Base-by-base conservation (phyloP, 176 grass and related monocot species). In the Zea luxurians region DNA sequence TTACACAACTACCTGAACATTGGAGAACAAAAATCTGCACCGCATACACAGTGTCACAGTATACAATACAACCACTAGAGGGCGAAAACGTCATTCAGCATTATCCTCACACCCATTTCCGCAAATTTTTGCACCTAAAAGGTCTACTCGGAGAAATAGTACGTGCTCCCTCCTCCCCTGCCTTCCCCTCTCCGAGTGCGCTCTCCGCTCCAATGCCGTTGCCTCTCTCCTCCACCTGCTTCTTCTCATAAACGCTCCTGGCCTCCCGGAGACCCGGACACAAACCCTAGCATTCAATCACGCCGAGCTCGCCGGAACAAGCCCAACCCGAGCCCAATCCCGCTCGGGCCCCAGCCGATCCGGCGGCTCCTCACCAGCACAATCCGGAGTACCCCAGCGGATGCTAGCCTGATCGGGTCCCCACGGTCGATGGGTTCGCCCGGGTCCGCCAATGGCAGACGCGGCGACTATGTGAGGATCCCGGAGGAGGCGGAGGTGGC, bases 391-490 rank as follows among this genome's bases (percentile, higher is more conserved):
- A 2, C 59, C n/a, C 67, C 48, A n/a, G 66, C 58, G 78, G 72
- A 85, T 81, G 82, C 10, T 71, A 61, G 87, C 78, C 71, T 88
- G 86, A 88, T 88, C 75, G 75, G 35, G 66, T 37, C 68, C 68
- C 46, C 46, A 37, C 68, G 46, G 68, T 37, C 68, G 62, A 75
- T 83, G 86, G 86, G 86, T 55, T 80, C 82, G 44, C 73, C 75
- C 76, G 80, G 68, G 61, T 57, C 70, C 75, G 76, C 75, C 86
- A 88, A 83, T 88, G 86, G 86, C 84, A 41, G 85, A 37, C 58
- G 86, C n/a, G 81, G 76, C 6, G 80, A 88, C 54, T 88, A 88
- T 76, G 55, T 84, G 63, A 88, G 81, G 62, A 83, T 88, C 81
- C 86, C 70, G 27, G 86, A 88, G 69, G 81, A 78, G 4, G 66